These are phyloP conservation scores for Pezicula radicicola DNA, from an alignment of 2,329 filamentous ascomycete species.

Conservation along the genomic window DNA sequence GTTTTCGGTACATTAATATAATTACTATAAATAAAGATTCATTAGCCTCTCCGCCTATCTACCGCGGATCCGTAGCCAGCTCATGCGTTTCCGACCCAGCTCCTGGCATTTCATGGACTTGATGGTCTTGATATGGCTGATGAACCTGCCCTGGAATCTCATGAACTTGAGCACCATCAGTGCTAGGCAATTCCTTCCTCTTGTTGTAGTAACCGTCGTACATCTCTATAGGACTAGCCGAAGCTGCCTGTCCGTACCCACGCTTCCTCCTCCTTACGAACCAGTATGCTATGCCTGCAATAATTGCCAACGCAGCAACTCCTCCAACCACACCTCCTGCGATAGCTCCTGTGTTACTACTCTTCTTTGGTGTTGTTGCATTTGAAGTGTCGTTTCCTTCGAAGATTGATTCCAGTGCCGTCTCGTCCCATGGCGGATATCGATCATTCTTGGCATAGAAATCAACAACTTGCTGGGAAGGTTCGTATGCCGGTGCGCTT, in stretches of 20 bases:
- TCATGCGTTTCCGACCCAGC: not conserved
- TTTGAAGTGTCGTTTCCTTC: not conserved
- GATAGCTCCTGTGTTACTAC: not conserved
- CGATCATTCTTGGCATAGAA: not conserved
- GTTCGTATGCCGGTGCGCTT: not conserved
- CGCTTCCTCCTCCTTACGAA: not conserved
- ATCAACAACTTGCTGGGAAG: not conserved
- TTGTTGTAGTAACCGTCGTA: not conserved
- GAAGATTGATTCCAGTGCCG: not conserved
- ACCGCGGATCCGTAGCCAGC: not conserved
- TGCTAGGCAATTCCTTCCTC: not conserved
- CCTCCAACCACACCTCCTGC: constrained; percentile 26
- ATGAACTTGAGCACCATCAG: not conserved
- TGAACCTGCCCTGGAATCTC: too few species aligned
- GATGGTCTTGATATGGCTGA: too few species aligned
- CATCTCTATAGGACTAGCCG: not conserved
- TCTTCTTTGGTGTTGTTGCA: not conserved
- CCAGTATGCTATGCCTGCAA: not conserved
- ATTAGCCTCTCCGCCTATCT: too few species aligned
- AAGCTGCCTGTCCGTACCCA: not conserved
- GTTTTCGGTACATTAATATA: too few species aligned
- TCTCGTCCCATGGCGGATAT: not conserved
- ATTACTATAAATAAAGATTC: too few species aligned
- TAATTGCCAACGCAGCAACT: not conserved
- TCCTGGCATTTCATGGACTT: not conserved